Base-by-base conservation (phyloP, 352 stramenopile species). In the Aphanomyces stellatus region DNA sequence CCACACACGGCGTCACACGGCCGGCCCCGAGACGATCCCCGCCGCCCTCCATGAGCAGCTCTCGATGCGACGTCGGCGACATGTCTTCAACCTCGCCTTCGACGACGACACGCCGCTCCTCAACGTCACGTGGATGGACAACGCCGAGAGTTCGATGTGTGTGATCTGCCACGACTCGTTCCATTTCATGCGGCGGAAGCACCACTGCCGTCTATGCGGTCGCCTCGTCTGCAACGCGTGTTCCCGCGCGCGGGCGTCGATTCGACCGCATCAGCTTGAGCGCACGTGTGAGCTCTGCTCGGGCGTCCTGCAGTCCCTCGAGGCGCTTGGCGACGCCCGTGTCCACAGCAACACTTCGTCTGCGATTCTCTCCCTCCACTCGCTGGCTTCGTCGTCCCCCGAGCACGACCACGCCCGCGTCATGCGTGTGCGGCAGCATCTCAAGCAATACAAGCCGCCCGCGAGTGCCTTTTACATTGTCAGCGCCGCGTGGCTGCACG, bases 151-250 rank as follows among this genome's bases (percentile, higher is more conserved):
- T 17, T 30, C 40, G 3, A 49, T 60, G n/a, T 67, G 60, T 31
- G 60, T 67, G 19, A 57, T 67, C n/a, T 67, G 60, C 49, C 41
- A 56, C 22, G 40, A 42, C 22, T 19, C 42, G 11, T 67, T 67
- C 27, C 60, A 67, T 19, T 34, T 59, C 22, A 67, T 46, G 24
- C 57, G 57, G 25, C 41, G 60, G 19, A 67, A 59, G 34, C 60
- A 67, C 27, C 60, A 67, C 34, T 67, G 60, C 35, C 60, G 60
- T 11, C 60, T 67, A 10, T 67, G 60, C 49, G 60, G 60, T 31
- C 60, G 60, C 34, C 34, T 67, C n/a, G 60, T 67, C 1, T 67
- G 60, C 60, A 57, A 59, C 24, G 30, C 41, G 15, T 67, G 60
- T 41, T 67, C 60, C 22, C 19, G 3, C 8, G 37, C 48, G 22